Conservation (phyloP, 345 rosid species). For the Ceriops decandra region DNA sequence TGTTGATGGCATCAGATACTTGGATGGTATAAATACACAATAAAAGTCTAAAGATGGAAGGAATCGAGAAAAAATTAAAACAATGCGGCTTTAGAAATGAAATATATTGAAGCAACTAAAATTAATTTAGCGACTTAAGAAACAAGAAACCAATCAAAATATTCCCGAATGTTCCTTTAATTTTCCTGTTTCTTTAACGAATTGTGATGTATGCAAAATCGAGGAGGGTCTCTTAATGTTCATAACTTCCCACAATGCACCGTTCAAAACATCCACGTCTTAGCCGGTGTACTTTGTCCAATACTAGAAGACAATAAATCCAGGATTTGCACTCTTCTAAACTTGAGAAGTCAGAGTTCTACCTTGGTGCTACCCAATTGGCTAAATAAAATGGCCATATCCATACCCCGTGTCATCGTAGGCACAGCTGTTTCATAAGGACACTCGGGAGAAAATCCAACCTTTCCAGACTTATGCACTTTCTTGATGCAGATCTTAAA, state of each 20-base stretch:
- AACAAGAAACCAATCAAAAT: background rate
- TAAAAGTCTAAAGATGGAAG: background rate
- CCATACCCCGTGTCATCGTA: conserved; percentile 79
- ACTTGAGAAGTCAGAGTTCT: conserved; percentile 38
- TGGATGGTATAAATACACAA: background rate
- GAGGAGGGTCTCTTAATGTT: background rate
- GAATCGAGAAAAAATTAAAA: background rate
- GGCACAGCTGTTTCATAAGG: conserved; percentile 68
- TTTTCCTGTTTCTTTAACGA: too few species aligned
- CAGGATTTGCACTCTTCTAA: background rate
- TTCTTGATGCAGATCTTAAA: conserved; percentile 67
- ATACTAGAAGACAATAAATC: too few species aligned
- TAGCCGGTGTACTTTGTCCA: too few species aligned
- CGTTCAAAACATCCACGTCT: too few species aligned
- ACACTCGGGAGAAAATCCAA: conserved; percentile 66
- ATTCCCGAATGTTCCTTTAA: too few species aligned
- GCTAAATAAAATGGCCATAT: conserved; percentile 69
- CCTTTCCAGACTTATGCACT: conserved; percentile 52
- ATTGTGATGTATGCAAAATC: background rate
- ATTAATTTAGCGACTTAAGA: background rate
- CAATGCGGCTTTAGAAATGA: too few species aligned
- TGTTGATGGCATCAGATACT: background rate
- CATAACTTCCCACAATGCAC: background rate
- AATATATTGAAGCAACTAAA: too few species aligned
- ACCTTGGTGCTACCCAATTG: conserved; percentile 47